Evolutionary conservation across 208 protist species (phyloP).

Genomic region (Blechomonas ayalai): DNA sequence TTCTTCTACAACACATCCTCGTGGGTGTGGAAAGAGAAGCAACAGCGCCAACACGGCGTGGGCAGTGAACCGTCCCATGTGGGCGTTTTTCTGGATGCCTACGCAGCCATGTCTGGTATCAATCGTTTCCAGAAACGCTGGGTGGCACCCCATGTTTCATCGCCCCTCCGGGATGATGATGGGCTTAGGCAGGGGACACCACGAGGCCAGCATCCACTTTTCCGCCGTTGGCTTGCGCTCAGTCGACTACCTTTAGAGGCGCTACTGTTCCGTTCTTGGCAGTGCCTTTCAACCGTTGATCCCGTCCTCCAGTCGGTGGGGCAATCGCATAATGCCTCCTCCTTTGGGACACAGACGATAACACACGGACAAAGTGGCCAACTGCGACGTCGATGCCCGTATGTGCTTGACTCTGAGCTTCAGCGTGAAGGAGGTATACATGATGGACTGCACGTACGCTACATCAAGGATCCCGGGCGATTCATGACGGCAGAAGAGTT

Average conservation of each 20-base stretch:
- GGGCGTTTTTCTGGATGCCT: constrained; percentile 42
- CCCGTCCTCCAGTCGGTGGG: too few relatives aligned
- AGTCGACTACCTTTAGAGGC: constrained; percentile 1
- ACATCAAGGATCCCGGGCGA: constrained; percentile 24
- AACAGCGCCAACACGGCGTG: neutral
- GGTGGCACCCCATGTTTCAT: neutral
- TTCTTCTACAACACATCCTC: constrained; percentile 1
- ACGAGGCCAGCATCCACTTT: neutral
- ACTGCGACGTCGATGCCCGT: too few relatives aligned
- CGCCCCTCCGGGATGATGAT: neutral
- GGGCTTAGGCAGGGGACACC: neutral
- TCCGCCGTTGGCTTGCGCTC: constrained; percentile 2
- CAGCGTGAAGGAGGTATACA: too few relatives aligned
- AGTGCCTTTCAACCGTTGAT: constrained; percentile 2
- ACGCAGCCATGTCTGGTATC: constrained; percentile 44
- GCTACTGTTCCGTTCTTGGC: constrained; percentile 1
- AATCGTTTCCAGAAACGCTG: constrained; percentile 37
- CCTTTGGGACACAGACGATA: too few relatives aligned
- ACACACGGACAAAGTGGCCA: too few relatives aligned
- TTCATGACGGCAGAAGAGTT: constrained; percentile 20
- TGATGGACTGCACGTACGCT: constrained; percentile 14
- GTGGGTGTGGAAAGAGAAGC: neutral
- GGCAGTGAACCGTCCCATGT: constrained; percentile 1
- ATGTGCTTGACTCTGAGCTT: too few relatives aligned
- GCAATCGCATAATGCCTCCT: too few relatives aligned